These are phyloP conservation scores for Eutrema yunnanense DNA, from an alignment of 345 rosid genomes.

Conservation along the genomic window DNA sequence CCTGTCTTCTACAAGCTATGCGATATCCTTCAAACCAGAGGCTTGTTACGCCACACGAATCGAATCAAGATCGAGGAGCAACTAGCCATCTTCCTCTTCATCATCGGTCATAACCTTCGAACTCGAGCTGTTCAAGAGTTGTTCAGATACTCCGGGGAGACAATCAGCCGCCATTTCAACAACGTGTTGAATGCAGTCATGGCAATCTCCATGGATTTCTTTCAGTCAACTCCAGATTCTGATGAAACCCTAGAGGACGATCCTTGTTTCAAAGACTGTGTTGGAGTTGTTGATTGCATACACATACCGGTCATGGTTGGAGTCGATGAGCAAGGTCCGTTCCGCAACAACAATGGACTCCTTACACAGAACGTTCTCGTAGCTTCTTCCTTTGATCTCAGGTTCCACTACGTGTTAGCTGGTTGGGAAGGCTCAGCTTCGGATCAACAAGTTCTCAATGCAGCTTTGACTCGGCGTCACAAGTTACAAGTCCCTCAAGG, in stretches of 20 bases:
- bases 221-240: conserved; percentile 40
- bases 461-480: conserved; percentile 67
- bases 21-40: conserved; percentile 61
- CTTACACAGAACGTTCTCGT: conserved; percentile 82
- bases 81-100: conserved; percentile 74
- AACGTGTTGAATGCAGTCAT: conserved; percentile 75
- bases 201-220: conserved; percentile 66
- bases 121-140: conserved; percentile 84
- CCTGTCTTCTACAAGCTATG: conserved; percentile 77
- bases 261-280: conserved; percentile 81
- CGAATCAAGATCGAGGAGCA: conserved; percentile 92
- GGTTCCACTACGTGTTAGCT: conserved; percentile 79
- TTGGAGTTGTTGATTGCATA: conserved; percentile 80
- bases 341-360: conserved; percentile 60
- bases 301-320: conserved; percentile 89
- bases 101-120: conserved; percentile 79
- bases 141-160: conserved; percentile 79
- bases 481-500: conserved; percentile 75
- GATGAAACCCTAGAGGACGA: conserved; percentile 34
- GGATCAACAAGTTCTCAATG: conserved; percentile 64
- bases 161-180: conserved; percentile 94
- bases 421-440: conserved; percentile 99
- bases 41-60: conserved; percentile 81
- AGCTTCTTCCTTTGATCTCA: conserved; percentile 77
- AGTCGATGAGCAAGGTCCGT: conserved; percentile 90